Conservation (phyloP, 129 eudicot species). For the Deinandra increscens region DNA sequence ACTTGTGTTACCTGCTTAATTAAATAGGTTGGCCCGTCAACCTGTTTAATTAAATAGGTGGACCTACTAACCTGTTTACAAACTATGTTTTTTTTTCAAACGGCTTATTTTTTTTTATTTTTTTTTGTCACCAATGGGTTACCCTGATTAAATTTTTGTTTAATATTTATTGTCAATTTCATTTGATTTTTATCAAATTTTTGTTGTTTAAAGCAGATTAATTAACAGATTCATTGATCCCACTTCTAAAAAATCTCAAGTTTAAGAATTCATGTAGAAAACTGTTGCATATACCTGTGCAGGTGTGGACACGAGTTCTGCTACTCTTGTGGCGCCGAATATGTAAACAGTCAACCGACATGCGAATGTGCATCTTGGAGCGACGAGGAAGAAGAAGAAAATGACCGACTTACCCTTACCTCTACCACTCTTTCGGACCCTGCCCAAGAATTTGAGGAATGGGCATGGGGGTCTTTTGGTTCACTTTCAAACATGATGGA, state of each 20-base stretch:
- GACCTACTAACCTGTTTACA: neutral
- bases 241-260: too few relatives aligned
- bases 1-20: neutral
- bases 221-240: too few relatives aligned
- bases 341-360: slow-evolving; percentile 47
- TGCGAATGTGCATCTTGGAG: slow-evolving; percentile 64
- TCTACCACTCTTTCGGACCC: slow-evolving; percentile 23
- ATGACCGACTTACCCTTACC: slow-evolving; percentile 34
- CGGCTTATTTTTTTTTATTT: too few relatives aligned
- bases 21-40: neutral
- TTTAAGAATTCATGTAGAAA: neutral
- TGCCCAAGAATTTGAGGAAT: slow-evolving; percentile 57
- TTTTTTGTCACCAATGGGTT: too few relatives aligned
- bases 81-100: too few relatives aligned
- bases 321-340: slow-evolving; percentile 73
- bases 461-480: slow-evolving; percentile 88
- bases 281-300: slow-evolving; percentile 9
- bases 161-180: too few relatives aligned
- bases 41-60: neutral
- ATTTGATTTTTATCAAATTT: too few relatives aligned
- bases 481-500: slow-evolving; percentile 64
- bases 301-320: slow-evolving; percentile 93
- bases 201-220: too few relatives aligned
- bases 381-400: slow-evolving; percentile 30
- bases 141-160: too few relatives aligned